Conservation (phyloP, 768 basidiomycete species). For the Collybiopsis luxurians region DNA sequence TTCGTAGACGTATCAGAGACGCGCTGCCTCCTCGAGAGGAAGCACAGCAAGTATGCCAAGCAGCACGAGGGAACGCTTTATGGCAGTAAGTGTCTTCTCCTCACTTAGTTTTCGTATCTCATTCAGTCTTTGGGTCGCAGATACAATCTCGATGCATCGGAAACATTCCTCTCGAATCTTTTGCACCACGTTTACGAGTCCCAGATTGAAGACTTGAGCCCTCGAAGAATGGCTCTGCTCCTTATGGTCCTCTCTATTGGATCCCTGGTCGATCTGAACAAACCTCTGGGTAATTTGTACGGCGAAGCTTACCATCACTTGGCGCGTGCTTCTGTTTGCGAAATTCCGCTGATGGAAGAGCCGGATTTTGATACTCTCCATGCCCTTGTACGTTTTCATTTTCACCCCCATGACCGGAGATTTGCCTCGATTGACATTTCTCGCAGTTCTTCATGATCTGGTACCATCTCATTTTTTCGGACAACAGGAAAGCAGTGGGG, state of each 20-base stretch:
- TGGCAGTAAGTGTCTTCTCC: slow-evolving; percentile 61
- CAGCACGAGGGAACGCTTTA: slow-evolving; percentile 64
- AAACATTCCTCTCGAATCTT: slow-evolving; percentile 67
- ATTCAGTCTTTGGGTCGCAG: slow-evolving; percentile 26
- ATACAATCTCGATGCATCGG: slow-evolving; percentile 68
- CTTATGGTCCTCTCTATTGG: slow-evolving; percentile 75
- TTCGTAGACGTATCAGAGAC: slow-evolving; percentile 61
- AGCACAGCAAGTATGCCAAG: slow-evolving; percentile 58
- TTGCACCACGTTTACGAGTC: slow-evolving; percentile 66
- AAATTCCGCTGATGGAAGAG: slow-evolving; percentile 72
- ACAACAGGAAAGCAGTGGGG: slow-evolving; percentile 68
- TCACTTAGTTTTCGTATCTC: too few species aligned
- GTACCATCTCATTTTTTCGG: slow-evolving; percentile 72
- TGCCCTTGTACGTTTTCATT: slow-evolving; percentile 45
- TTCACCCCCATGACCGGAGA: slow-evolving; percentile 2
- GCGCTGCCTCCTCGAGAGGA: slow-evolving; percentile 59
- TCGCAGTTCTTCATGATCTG: slow-evolving; percentile 75
- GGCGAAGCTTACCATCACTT: slow-evolving; percentile 68
- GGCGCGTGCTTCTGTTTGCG: slow-evolving; percentile 65
- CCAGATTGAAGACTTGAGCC: slow-evolving; percentile 57
- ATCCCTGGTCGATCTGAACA: slow-evolving; percentile 60
- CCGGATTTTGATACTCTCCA: slow-evolving; percentile 73
- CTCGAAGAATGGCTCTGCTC: slow-evolving; percentile 63
- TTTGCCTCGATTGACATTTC: slow-evolving; percentile 64
- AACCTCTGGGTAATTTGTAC: slow-evolving; percentile 51